Conservation (phyloP, 1,284 basidiomycete species). For the Cryptococcus wingfieldii region DNA sequence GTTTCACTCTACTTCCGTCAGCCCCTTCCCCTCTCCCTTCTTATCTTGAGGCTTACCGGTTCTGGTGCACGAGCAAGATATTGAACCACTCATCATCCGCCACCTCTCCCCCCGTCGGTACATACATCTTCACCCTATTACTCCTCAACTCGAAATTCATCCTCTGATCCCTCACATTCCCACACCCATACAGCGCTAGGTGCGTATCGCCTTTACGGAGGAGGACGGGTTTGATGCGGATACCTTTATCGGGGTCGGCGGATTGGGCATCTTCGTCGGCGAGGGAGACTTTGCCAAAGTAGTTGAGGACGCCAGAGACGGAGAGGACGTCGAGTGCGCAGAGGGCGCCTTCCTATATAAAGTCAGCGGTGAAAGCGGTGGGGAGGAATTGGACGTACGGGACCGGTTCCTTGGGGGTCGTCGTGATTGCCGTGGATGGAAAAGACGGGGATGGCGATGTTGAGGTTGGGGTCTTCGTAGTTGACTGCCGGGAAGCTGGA, state of each 20-base stretch:
- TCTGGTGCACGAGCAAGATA: constrained; percentile 89
- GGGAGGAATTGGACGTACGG: constrained; percentile 55
- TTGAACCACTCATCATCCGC: constrained; percentile 75
- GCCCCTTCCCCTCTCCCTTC: neutral
- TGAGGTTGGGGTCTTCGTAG: constrained; percentile 95
- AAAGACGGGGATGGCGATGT: constrained; percentile 91
- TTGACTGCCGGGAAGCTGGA: constrained; percentile 90
- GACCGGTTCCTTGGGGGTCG: constrained; percentile 92
- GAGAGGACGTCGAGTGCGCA: constrained; percentile 93
- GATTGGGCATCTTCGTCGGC: constrained; percentile 58
- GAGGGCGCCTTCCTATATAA: constrained; percentile 76
- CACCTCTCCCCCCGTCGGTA: constrained; percentile 77
- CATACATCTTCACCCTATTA: constrained; percentile 92
- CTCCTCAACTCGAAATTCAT: constrained; percentile 94
- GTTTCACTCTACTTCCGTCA: constrained; percentile 65
- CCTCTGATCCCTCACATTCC: constrained; percentile 92
- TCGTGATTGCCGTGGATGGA: constrained; percentile 99
- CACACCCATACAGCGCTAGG: constrained; percentile 88
- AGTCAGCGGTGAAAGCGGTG: neutral
- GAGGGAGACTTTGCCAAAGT: constrained; percentile 80
- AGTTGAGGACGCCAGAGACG: constrained; percentile 89
- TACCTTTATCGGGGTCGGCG: constrained; percentile 54
- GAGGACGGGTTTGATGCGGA: constrained; percentile 83
- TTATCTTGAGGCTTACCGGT: constrained; percentile 62
- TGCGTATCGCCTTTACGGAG: constrained; percentile 82